Evolutionary conservation across 106 monocot genomes (phyloP).

Genomic region (Dendrobium catenatum): DNA sequence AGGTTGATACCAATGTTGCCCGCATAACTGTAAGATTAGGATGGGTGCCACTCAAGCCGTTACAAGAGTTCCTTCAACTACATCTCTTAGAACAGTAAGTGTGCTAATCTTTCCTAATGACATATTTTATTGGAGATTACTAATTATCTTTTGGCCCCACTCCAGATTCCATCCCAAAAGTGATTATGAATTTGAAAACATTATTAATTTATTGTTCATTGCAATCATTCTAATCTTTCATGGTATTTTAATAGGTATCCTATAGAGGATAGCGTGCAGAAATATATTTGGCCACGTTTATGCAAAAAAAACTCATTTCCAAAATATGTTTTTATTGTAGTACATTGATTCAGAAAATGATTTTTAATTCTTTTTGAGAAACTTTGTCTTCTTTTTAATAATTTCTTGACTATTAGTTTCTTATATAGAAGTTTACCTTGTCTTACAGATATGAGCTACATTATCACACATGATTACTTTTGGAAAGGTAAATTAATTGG

Average conservation of each 20-base stretch:
- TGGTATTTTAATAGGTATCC: conserved; percentile 38
- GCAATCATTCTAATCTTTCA: neutral
- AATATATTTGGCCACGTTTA: conserved; percentile 67
- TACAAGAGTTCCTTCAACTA: conserved; percentile 68
- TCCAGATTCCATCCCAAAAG: neutral
- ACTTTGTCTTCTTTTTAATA: neutral
- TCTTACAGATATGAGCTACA: conserved; percentile 78
- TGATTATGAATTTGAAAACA: neutral
- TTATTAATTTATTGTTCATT: neutral
- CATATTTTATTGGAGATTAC: neutral
- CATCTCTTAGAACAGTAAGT: conserved; percentile 82
- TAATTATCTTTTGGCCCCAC: neutral
- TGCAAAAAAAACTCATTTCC: conserved; percentile 11
- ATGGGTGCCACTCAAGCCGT: conserved; percentile 84
- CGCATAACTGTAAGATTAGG: conserved; percentile 80
- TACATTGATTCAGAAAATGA: neutral
- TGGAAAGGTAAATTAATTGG: conserved; percentile 66
- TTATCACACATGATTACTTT: conserved; percentile 89
- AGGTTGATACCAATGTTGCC: conserved; percentile 92
- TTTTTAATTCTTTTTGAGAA: neutral
- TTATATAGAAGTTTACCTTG: conserved; percentile 7
- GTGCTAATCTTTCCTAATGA: neutral
- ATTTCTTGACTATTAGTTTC: neutral
- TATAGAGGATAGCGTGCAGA: conserved; percentile 49
- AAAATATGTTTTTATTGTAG: neutral